Evolutionary conservation across 208 protist genomes (phyloP), one percentile per base, ranked within the genome.

Genomic region (Trypanosoma brucei): DNA sequence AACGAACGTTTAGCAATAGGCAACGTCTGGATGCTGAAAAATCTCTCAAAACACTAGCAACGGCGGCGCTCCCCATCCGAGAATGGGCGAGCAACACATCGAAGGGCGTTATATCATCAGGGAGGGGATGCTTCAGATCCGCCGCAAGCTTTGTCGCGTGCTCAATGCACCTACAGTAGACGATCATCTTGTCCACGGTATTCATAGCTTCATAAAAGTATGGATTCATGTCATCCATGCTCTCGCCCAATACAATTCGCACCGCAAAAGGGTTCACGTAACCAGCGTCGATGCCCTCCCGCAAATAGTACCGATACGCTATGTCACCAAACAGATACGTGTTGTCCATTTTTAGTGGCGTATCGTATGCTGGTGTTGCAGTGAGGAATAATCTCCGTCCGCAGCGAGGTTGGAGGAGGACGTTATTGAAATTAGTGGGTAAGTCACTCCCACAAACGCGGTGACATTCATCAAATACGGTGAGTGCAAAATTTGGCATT

Each of bases 391-490:
- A 72, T 33, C 81, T 66, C 7, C 57, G 62, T n/a, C 76, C 79
- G 35, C 65, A 67, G 40, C 55, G 73, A 14, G 75, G 76, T 9
- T 84, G 74, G 39, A 70, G 51, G 65, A 91, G 81, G 56, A 88
- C 65, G 13, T 67, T 80, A 67, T 91, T 91, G 73, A 91, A 91
- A 33, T 78, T 75, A 31, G 84, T 88, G n/a, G 66, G 40, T 11
- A 58, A 52, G 1, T 57, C 38, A 68, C 81, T 91, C 61, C 84
- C 84, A 63, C 84, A 91, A 33, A 88, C 84, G 45, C 84, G 84
- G 65, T 91, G 84, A 61, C 84, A 91, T 72, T 91, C 84, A 62
- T 91, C 84, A 64, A 91, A 91, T 3, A 91, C 67, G 8, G 74
- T 80, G 30, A 91, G 59, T 59, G 54, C 66, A 59, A 91, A 91